These are phyloP conservation scores for Pseudocercospora fuligena DNA, from an alignment of 2,329 filamentous ascomycete genomes.

Conservation along the genomic window DNA sequence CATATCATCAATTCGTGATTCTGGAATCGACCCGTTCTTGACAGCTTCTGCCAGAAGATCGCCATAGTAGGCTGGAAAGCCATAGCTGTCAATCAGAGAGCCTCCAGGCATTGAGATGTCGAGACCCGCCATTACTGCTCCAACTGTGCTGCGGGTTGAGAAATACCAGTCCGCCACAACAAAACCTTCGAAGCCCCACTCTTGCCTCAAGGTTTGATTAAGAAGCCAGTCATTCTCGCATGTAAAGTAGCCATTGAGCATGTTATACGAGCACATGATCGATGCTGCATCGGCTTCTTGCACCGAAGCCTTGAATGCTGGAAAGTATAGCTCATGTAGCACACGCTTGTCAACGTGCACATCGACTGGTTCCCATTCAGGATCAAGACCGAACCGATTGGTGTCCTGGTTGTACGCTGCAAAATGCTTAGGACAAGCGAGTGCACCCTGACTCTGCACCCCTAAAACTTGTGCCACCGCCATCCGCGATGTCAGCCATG, in stretches of 20 bases:
- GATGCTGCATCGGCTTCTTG: conserved; percentile 67
- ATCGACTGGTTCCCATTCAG: conserved; percentile 16
- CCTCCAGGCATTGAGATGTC: conserved; percentile 20
- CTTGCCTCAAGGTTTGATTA: conserved; percentile 80
- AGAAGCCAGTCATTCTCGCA: conserved; percentile 77
- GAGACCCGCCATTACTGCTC: conserved; percentile 11
- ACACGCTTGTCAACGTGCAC: conserved; percentile 9
- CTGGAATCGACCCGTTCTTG: conserved; percentile 5
- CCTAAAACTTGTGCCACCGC: conserved; percentile 3
- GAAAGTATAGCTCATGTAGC: conserved; percentile 72
- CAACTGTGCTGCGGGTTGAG: conserved; percentile 16
- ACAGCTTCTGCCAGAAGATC: conserved; percentile 15
- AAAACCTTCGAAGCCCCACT: conserved; percentile 77
- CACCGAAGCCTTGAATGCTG: conserved; percentile 72
- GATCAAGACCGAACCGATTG: conserved; percentile 15
- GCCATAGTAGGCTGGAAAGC: conserved; percentile 17
- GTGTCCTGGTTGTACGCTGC: conserved; percentile 20
- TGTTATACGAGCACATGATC: conserved; percentile 78
- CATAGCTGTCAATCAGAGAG: conserved; percentile 11
- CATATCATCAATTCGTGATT: conserved; percentile 16
- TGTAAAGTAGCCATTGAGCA: conserved; percentile 46
- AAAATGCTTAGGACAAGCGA: conserved; percentile 14
- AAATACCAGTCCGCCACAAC: conserved; percentile 19
- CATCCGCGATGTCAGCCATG: conserved; percentile 12
- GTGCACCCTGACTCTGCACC: conserved; percentile 14